Evolutionary conservation across 2,329 filamentous ascomycete genomes (phyloP).

Genomic region (Fusarium fracticaudum): DNA sequence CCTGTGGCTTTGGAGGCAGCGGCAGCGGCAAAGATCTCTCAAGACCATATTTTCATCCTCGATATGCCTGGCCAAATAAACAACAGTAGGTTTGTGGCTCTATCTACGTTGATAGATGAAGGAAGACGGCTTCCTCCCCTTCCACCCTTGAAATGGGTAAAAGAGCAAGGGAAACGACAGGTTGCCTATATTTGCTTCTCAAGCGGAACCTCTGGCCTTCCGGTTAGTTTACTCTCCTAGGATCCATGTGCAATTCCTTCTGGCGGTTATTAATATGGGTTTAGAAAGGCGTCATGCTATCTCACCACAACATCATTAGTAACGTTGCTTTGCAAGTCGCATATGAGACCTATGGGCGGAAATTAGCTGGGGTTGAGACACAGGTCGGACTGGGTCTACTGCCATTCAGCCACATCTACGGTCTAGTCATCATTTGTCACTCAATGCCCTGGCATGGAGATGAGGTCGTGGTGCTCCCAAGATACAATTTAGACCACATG

Average conservation of each 20-base stretch:
- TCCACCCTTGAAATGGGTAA: not conserved
- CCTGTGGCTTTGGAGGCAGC: not conserved
- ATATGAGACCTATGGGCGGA: not conserved
- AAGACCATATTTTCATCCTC: not conserved
- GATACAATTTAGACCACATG: not conserved
- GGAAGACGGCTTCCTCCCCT: not conserved
- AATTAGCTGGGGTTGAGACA: conserved; percentile 35
- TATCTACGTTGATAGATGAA: not conserved
- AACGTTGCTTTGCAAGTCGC: not conserved
- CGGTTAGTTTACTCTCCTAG: not conserved
- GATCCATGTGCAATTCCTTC: rapidly evolving
- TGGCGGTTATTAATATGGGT: not conserved
- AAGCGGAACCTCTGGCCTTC: not conserved
- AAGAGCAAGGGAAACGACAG: not conserved
- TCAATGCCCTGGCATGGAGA: not conserved
- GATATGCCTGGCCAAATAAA: not conserved
- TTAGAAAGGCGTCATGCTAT: not conserved
- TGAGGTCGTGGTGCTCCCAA: not conserved
- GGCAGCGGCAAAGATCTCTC: not conserved
- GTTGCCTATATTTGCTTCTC: not conserved
- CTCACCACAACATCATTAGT: not conserved
- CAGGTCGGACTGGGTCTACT: conserved; percentile 72
- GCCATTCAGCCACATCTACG: conserved; percentile 78
- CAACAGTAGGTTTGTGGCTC: rapidly evolving
- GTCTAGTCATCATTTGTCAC: not conserved